Evolutionary conservation across 148 eudicot genomes (phyloP).

Genomic region (Camellia lanceoleosa): DNA sequence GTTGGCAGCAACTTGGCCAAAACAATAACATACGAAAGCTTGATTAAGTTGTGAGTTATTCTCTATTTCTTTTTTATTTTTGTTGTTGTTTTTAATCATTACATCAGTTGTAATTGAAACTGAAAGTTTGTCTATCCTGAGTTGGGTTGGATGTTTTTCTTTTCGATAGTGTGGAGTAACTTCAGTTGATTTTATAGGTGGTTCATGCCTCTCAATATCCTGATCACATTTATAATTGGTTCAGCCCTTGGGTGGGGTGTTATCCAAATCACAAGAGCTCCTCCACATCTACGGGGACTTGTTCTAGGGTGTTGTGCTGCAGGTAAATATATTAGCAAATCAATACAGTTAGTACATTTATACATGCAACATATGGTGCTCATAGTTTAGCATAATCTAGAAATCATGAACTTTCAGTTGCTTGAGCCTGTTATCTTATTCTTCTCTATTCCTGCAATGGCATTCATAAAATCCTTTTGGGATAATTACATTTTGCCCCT

Average conservation of each 20-base stretch:
- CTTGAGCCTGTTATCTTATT: neutral
- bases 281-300: slow-evolving; percentile 54
- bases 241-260: slow-evolving; percentile 64
- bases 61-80: neutral
- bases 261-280: slow-evolving; percentile 44
- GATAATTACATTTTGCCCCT: too few relatives aligned
- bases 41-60: slow-evolving; percentile 41
- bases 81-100: neutral
- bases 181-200: slow-evolving; percentile 36
- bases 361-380: neutral
- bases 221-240: slow-evolving; percentile 55
- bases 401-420: neutral
- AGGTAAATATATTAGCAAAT: slow-evolving; percentile 27
- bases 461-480: neutral
- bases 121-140: neutral
- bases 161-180: neutral
- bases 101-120: neutral
- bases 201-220: slow-evolving; percentile 71
- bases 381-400: neutral
- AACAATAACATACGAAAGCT: slow-evolving; percentile 46
- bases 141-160: slow-evolving; percentile 4
- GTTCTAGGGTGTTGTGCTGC: slow-evolving; percentile 61
- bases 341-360: neutral
- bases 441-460: neutral
- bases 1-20: slow-evolving; percentile 43